Base-by-base conservation (phyloP, 1,284 basidiomycete species). In the Apiotrichum gamsii region DNA sequence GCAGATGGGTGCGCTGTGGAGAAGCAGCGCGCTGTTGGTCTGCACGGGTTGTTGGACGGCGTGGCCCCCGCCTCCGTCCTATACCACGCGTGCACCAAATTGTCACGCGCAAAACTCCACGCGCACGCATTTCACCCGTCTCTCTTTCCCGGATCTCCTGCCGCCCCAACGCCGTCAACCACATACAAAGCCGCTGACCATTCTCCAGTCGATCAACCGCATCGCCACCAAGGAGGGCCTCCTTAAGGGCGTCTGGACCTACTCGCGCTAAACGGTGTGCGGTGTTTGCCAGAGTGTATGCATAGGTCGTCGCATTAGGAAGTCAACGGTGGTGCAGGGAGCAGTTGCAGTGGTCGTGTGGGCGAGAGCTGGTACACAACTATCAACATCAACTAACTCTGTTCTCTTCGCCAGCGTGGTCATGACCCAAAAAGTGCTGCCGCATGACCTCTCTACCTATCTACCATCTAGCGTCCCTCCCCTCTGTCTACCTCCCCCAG, bases 141-240 rank as follows among this genome's bases (percentile, higher is more conserved):
- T n/a, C n/a, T n/a, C n/a, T n/a, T n/a, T n/a, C n/a, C n/a, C 21
- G 10, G 14, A 3, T 20, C 21, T n/a, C 13, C 14, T 32, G 20
- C 21, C n/a, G 16, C 15, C n/a, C n/a, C n/a, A n/a, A n/a, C n/a
- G n/a, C n/a, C n/a, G n/a, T n/a, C n/a, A n/a, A n/a, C n/a, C n/a
- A n/a, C n/a, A n/a, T n/a, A n/a, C n/a, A n/a, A 28, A 16, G 5
- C 16, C 9, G 28, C 47, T 48, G 15, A 49, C 31, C 15, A n/a
- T n/a, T 28, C 11, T 11, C 19, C 39, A 56, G 54, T 90, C 90
- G 47, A 74, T 98, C 71, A 98, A 98, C 84, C 82, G 93, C 70
- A 79, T 98, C 72, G 90, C 91, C 58, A 96, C 93, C 60, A 85
- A 87, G 78, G 89, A 86, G 61, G 94, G 94, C 64, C 76, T 74